phyloP scores from a whole-genome alignment of 176 grass and related monocot genomes.

The Oryza officinalis region DNA sequence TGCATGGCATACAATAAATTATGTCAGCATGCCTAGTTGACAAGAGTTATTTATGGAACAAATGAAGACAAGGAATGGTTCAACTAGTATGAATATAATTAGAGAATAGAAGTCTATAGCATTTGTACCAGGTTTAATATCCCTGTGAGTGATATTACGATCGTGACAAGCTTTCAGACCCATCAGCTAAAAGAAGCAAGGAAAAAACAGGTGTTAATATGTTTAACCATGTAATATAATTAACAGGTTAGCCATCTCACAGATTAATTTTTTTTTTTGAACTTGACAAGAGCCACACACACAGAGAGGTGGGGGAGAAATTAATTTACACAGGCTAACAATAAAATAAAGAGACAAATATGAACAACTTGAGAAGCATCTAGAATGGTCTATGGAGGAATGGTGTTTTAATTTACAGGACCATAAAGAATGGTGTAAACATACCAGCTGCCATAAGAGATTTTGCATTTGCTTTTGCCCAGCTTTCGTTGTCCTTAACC shows the following conservation, averaged over 20 bases:
- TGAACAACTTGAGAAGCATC: slow-evolving; percentile 18
- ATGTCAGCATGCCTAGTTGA: slow-evolving; percentile 43
- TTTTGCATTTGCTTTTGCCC: slow-evolving; percentile 89
- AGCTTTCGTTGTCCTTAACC: slow-evolving; percentile 83
- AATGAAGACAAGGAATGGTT: not conserved
- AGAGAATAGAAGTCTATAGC: slow-evolving; percentile 18
- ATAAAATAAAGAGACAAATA: not conserved
- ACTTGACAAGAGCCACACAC: slow-evolving; percentile 14
- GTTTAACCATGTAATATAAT: slow-evolving; percentile 1
- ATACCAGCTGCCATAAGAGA: slow-evolving; percentile 93
- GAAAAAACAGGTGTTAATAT: slow-evolving; percentile 14
- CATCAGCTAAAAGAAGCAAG: slow-evolving; percentile 55
- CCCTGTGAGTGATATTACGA: slow-evolving; percentile 91
- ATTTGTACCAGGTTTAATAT: slow-evolving; percentile 94
- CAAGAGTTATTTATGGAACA: not conserved
- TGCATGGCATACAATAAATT: slow-evolving; percentile 38
- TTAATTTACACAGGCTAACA: slow-evolving; percentile 12
- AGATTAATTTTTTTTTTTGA: slow-evolving; percentile 15
- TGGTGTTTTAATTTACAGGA: slow-evolving; percentile 14
- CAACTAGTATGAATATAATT: slow-evolving; percentile 17
- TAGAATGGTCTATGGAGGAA: not conserved
- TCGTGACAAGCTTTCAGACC: slow-evolving; percentile 91
- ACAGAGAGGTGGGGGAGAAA: not conserved
- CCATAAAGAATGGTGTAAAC: slow-evolving; percentile 31
- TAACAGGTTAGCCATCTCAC: slow-evolving; percentile 13